Evolutionary conservation across 2,329 filamentous ascomycete genomes (phyloP).

Genomic region (Alternaria infectoria): DNA sequence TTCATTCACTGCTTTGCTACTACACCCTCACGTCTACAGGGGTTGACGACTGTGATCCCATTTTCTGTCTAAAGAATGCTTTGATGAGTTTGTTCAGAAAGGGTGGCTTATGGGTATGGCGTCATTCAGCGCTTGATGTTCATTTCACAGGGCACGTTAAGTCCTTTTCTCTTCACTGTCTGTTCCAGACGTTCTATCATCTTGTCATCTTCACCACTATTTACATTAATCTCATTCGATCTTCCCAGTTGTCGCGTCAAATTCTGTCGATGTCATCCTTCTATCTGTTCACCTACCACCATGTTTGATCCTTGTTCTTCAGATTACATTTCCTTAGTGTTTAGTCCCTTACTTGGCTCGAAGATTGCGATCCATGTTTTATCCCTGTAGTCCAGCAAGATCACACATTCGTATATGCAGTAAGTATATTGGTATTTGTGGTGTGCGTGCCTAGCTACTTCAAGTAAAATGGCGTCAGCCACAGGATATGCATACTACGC

Average conservation of each 20-base stretch:
- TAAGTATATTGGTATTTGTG: not conserved
- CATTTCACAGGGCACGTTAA: not conserved
- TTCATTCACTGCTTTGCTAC: not conserved
- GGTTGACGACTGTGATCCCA: not conserved
- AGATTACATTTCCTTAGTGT: not conserved
- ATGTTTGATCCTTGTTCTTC: not conserved
- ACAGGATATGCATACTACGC: not conserved
- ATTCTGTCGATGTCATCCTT: not conserved
- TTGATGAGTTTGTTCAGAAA: not conserved
- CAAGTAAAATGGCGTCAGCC: not conserved
- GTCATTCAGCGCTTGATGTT: not conserved
- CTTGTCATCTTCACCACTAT: slow-evolving; percentile 7
- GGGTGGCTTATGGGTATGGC: not conserved
- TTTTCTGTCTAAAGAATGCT: not conserved
- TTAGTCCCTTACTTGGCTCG: not conserved
- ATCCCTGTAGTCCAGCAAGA: not conserved
- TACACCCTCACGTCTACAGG: not conserved
- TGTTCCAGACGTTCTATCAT: not conserved
- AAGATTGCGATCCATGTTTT: not conserved
- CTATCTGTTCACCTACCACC: not conserved
- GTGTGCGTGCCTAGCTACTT: not conserved
- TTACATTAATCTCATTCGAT: slow-evolving; percentile 15
- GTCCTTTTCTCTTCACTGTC: not conserved
- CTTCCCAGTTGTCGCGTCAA: not conserved
- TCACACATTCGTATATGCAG: not conserved